Conservation (phyloP, 2,329 filamentous ascomycete genomes). For the Pseudogymnoascus sp. region DNA sequence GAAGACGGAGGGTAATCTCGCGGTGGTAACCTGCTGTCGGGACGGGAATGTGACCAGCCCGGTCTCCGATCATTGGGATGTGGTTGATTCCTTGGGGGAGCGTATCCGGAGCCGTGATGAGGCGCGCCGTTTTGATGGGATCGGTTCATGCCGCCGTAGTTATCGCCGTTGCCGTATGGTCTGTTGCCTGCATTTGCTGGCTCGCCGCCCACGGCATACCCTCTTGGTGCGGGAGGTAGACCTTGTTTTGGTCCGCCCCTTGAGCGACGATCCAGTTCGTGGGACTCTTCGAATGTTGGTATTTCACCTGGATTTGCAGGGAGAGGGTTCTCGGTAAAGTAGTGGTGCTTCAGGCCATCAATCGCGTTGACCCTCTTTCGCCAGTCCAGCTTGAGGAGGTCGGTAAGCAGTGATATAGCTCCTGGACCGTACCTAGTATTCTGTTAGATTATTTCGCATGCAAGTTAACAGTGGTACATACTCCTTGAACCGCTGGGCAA, state of each 20-base stretch:
- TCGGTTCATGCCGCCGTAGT: constrained; percentile 23
- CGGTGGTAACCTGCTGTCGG: constrained; percentile 27
- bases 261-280: constrained; percentile 91
- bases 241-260: constrained; percentile 80
- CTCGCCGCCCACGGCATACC: constrained; percentile 76
- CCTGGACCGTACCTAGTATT: constrained; percentile 52
- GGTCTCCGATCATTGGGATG: constrained; percentile 27
- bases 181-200: constrained; percentile 24
- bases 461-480: neutral
- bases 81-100: constrained; percentile 15
- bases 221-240: constrained; percentile 83
- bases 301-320: constrained; percentile 80
- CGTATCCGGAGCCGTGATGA: constrained; percentile 19
- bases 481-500: constrained; percentile 63
- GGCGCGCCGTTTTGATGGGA: constrained; percentile 25
- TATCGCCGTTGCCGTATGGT: constrained; percentile 21
- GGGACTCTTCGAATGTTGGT: constrained; percentile 88
- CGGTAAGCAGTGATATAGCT: constrained; percentile 72
- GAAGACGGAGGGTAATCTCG: constrained; percentile 16
- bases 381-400: constrained; percentile 86
- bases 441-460: constrained; percentile 45
- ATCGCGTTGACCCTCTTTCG: constrained; percentile 82
- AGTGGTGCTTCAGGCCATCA: constrained; percentile 86
- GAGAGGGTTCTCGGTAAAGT: constrained; percentile 73
- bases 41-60: constrained; percentile 26